Conservation (phyloP, 2,329 filamentous ascomycete species). For the Pseudocercospora macadamiae region DNA sequence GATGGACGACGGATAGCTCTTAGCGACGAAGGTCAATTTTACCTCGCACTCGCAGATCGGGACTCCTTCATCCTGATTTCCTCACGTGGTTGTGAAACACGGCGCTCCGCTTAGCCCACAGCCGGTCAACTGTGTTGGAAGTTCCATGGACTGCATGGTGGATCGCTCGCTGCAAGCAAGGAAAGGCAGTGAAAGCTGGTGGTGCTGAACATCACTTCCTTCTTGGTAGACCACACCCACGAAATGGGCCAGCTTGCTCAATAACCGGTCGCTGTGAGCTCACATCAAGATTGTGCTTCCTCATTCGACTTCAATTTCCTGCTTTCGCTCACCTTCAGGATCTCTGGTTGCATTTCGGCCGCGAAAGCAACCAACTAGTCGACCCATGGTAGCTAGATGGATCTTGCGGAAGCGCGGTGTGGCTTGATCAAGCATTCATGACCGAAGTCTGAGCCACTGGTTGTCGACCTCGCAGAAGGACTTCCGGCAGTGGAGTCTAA, state of each 20-base stretch:
- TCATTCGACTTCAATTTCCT: not conserved
- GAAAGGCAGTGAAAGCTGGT: too few species aligned
- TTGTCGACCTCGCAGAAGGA: not conserved
- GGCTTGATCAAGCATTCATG: not conserved
- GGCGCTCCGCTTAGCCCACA: not conserved
- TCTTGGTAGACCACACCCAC: not conserved
- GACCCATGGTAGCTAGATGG: not conserved
- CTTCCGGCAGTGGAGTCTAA: not conserved
- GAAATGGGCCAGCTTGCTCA: too few species aligned
- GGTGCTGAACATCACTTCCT: too few species aligned
- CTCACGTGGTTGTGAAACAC: not conserved
- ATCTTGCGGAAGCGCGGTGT: not conserved
- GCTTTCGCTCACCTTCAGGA: not conserved
- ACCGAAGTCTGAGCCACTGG: not conserved
- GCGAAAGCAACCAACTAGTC: not conserved
- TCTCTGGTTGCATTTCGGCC: not conserved
- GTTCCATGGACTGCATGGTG: not conserved
- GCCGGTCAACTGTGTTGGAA: not conserved
- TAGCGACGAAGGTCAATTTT: too few species aligned
- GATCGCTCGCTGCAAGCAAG: too few species aligned
- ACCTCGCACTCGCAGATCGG: not conserved
- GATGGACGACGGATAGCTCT: not conserved
- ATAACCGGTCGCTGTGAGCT: too few species aligned
- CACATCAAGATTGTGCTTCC: not conserved
- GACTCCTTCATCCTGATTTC: not conserved